Conservation (phyloP, 1,284 basidiomycete species). For the Blastosporella zonata region DNA sequence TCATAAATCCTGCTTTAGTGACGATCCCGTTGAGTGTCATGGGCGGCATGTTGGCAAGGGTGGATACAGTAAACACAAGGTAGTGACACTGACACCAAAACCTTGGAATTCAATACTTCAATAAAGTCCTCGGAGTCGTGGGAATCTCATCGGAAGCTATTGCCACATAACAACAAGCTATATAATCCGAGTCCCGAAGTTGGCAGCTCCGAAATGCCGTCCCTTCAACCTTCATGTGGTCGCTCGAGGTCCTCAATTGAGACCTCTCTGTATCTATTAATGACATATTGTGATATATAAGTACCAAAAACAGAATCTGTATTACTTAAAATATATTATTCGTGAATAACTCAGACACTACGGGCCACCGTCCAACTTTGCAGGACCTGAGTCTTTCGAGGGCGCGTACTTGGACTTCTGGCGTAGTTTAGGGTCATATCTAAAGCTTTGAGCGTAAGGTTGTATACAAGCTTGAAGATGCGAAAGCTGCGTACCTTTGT, state of each 20-base stretch:
- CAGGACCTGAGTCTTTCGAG: constrained; percentile 13
- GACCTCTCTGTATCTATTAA: too few species aligned
- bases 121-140: background rate
- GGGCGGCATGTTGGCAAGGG: constrained; percentile 57
- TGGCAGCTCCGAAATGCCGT: too few species aligned
- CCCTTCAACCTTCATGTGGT: too few species aligned
- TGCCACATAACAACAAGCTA: background rate
- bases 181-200: too few species aligned
- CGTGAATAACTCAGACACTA: too few species aligned
- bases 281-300: too few species aligned
- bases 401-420: constrained; percentile 42
- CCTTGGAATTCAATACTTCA: too few species aligned
- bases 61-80: background rate
- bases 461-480: background rate
- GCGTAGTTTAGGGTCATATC: constrained; percentile 45
- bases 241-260: too few species aligned
- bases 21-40: constrained; percentile 71
- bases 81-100: too few species aligned
- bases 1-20: constrained; percentile 76
- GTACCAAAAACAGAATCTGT: too few species aligned
- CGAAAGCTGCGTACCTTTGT: constrained; percentile 29
- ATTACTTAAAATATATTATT: too few species aligned
- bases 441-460: constrained; percentile 14
- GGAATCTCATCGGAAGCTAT: background rate
- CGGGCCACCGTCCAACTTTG: background rate